Percentiles rank a stretch among this genome's conserved stretches.
Evolutionary conservation across 2,329 filamentous ascomycete genomes (phyloP).

Genomic region (Fusarium begoniae): DNA sequence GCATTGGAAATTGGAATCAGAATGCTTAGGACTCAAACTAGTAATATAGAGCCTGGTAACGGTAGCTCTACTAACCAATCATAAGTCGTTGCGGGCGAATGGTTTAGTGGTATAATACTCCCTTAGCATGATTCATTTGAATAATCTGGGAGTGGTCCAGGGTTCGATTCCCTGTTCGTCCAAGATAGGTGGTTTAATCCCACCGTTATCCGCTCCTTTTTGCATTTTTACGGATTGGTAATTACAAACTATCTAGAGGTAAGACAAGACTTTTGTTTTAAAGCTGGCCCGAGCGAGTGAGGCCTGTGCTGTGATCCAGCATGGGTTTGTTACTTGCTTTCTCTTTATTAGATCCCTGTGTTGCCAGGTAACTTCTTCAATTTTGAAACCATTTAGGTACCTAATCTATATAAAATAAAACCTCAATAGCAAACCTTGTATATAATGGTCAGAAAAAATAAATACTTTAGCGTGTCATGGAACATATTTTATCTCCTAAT

Average conservation of each 20-base stretch:
- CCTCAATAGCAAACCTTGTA: too few species aligned
- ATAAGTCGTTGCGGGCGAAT: constrained; percentile 7
- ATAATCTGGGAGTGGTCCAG: constrained; percentile 21
- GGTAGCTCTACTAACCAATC: neutral
- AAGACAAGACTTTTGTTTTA: rapidly evolving
- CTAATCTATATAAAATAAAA: too few species aligned
- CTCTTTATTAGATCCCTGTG: too few species aligned
- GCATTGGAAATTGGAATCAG: rapidly evolving
- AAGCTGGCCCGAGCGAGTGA: neutral
- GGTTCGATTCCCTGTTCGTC: constrained; percentile 29
- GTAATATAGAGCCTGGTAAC: rapidly evolving
- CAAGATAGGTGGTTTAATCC: constrained; percentile 2
- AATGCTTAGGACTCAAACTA: rapidly evolving
- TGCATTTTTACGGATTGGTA: neutral
- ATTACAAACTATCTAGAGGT: rapidly evolving
- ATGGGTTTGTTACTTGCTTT: too few species aligned
- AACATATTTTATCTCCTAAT: too few species aligned
- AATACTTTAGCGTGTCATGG: too few species aligned
- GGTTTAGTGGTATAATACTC: constrained; percentile 26
- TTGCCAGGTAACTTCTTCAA: too few species aligned
- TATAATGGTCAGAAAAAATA: too few species aligned
- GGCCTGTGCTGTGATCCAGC: rapidly evolving
- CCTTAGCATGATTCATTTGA: constrained; percentile 11
- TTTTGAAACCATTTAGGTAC: too few species aligned
- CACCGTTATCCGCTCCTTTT: constrained; percentile 13